phyloP scores from a whole-genome alignment of 306 rosid genomes.

The Echinosophora koreensis region DNA sequence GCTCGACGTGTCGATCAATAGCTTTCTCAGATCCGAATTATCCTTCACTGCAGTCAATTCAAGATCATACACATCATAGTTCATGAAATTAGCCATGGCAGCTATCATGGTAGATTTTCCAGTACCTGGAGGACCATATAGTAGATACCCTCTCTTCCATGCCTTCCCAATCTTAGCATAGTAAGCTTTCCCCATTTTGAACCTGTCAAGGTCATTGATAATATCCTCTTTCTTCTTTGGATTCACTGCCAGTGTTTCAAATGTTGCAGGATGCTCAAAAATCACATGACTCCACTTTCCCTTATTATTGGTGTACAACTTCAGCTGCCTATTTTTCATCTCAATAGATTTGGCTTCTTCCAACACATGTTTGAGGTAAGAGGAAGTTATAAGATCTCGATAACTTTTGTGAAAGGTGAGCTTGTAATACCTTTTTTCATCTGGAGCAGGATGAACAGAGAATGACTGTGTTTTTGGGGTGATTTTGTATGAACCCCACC shows the following conservation, averaged over 20 bases:
- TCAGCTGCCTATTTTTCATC: constrained; percentile 45
- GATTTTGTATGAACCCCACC: constrained; percentile 51
- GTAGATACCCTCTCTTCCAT: constrained; percentile 66
- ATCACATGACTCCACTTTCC: constrained; percentile 52
- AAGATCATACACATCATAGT: constrained; percentile 70
- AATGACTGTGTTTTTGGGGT: background rate
- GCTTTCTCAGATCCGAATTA: constrained; percentile 50
- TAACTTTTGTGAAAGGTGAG: constrained; percentile 52
- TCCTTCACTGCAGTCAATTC: constrained; percentile 60
- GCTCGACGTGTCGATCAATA: constrained; percentile 48
- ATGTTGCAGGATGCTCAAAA: constrained; percentile 63
- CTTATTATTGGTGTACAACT: constrained; percentile 48
- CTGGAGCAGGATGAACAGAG: constrained; percentile 34
- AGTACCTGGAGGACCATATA: constrained; percentile 70
- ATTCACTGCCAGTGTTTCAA: constrained; percentile 56
- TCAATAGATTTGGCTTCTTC: constrained; percentile 48
- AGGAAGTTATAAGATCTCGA: constrained; percentile 31
- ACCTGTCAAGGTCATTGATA: constrained; percentile 50
- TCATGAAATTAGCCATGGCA: constrained; percentile 66
- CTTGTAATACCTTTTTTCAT: constrained; percentile 47
- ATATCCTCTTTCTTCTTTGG: constrained; percentile 50
- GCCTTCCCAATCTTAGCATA: constrained; percentile 63
- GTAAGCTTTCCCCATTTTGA: constrained; percentile 54
- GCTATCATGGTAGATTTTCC: constrained; percentile 69
- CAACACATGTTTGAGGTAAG: constrained; percentile 50